Conservation (phyloP, 2,329 filamentous ascomycete species). For the Sphaerulina vaccinii region DNA sequence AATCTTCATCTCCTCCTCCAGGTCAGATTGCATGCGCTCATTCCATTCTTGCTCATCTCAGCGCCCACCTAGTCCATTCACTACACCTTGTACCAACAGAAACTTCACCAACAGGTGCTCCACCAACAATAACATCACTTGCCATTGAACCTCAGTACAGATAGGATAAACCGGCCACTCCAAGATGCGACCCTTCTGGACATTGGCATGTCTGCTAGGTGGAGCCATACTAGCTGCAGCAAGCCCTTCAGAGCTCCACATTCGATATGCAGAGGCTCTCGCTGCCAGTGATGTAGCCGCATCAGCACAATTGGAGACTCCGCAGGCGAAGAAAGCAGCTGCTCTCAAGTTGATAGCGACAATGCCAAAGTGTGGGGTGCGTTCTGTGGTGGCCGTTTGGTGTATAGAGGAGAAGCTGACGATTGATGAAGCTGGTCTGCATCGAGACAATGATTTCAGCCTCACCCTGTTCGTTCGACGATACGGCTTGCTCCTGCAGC, state of each 20-base stretch:
- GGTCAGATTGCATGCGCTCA: no score
- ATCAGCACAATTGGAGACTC: background rate
- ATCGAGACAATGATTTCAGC: constrained; percentile 2
- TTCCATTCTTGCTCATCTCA: no score
- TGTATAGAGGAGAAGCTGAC: background rate
- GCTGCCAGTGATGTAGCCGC: background rate
- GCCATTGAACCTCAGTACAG: background rate
- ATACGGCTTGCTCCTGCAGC: constrained; percentile 11
- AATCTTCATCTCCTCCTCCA: no score
- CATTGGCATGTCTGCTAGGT: background rate
- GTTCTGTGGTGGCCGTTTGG: background rate
- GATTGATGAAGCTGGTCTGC: constrained; percentile 1
- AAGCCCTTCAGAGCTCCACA: background rate
- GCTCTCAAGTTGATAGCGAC: constrained; percentile 8
- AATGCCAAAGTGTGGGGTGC: constrained; percentile 15
- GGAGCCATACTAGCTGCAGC: background rate
- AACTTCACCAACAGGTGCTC: background rate
- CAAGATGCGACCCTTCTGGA: background rate
- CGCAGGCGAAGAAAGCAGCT: constrained; percentile 8
- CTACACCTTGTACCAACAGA: background rate
- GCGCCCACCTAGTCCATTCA: background rate
- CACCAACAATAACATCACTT: background rate
- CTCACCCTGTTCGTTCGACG: constrained; percentile 8
- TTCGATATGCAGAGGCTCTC: background rate
- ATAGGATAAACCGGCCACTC: background rate